Percentiles rank a stretch among this genome's conserved stretches.
Conservation (phyloP, 192 early-diverging fungal species). For the Coemansia asiatica region DNA sequence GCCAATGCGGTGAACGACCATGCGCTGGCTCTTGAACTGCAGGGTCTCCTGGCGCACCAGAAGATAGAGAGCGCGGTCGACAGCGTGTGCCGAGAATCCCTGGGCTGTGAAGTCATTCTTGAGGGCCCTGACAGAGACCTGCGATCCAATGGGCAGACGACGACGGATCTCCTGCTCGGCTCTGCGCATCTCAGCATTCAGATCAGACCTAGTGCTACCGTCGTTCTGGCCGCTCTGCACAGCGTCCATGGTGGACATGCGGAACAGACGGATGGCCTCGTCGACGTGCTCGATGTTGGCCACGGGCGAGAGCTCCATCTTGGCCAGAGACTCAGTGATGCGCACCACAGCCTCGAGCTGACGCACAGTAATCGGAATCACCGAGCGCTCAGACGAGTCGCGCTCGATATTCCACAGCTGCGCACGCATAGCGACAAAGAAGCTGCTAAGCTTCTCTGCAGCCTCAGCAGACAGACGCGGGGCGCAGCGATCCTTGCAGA, state of each 20-base stretch:
- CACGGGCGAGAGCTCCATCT: slow-evolving; percentile 82
- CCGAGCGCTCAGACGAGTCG: slow-evolving; percentile 67
- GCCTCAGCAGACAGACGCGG: slow-evolving; percentile 86
- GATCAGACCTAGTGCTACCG: slow-evolving; percentile 74
- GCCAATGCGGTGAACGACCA: slow-evolving; percentile 56
- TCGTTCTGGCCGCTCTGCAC: slow-evolving; percentile 82
- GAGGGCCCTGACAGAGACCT: slow-evolving; percentile 62
- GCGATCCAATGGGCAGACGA: slow-evolving; percentile 86
- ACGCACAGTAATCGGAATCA: slow-evolving; percentile 95
- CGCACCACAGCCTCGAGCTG: slow-evolving; percentile 99
- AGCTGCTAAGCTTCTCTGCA: slow-evolving; percentile 86
- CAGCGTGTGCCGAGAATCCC: slow-evolving; percentile 58
- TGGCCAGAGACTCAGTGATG: slow-evolving; percentile 96
- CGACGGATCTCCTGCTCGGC: slow-evolving; percentile 83
- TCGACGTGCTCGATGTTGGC: slow-evolving; percentile 90
- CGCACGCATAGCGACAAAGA: slow-evolving; percentile 90
- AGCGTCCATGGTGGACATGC: slow-evolving; percentile 96
- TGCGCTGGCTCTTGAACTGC: slow-evolving; percentile 77
- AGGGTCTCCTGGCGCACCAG: slow-evolving; percentile 78
- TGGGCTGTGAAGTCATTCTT: slow-evolving; percentile 61
- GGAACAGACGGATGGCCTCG: slow-evolving; percentile 97
- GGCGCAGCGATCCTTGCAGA: slow-evolving; percentile 93
- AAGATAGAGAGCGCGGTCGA: slow-evolving; percentile 74
- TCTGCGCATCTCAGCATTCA: slow-evolving; percentile 72
- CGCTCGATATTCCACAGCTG: slow-evolving; percentile 79